A percentile compares a stretch with the other conserved stretches of the same genome.
Conservation (phyloP, 129 eudicot genomes). For the Centaurea solstitialis region DNA sequence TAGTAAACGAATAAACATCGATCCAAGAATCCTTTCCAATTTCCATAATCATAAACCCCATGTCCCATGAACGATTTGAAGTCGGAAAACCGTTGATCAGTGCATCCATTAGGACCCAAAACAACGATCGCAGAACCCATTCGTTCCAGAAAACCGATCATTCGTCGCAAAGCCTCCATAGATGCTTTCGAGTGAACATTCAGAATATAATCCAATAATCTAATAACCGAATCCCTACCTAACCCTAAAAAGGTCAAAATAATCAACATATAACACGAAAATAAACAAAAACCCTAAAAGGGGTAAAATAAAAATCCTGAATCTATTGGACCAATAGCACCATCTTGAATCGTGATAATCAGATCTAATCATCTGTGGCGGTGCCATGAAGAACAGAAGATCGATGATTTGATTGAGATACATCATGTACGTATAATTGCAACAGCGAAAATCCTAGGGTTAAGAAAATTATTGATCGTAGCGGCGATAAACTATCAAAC, state of each 20-base stretch:
- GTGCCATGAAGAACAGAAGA: not conserved
- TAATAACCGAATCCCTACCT: not conserved
- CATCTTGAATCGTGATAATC: conserved; percentile 15
- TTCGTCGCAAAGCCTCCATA: not conserved
- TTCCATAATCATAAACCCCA: too few relatives aligned
- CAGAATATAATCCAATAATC: not conserved
- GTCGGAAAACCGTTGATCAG: not conserved
- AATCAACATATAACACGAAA: not conserved
- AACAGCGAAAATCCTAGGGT: not conserved
- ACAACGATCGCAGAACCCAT: conserved; percentile 9
- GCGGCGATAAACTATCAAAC: not conserved
- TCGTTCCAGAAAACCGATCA: conserved; percentile 13
- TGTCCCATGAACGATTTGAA: not conserved
- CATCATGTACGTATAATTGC: not conserved
- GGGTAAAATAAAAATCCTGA: not conserved
- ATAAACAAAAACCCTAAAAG: not conserved
- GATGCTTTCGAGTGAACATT: not conserved
- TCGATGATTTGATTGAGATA: not conserved
- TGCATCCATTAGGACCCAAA: conserved; percentile 5
- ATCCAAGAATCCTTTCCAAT: not conserved
- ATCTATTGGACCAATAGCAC: not conserved
- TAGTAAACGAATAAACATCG: not conserved
- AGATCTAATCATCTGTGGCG: not conserved
- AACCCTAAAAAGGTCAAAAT: not conserved
- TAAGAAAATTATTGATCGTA: not conserved